A percentile compares a stretch with the other conserved stretches of the same genome.
These are phyloP conservation scores for Venturia asperata DNA, from an alignment of 2,329 filamentous ascomycete genomes.

Conservation along the genomic window DNA sequence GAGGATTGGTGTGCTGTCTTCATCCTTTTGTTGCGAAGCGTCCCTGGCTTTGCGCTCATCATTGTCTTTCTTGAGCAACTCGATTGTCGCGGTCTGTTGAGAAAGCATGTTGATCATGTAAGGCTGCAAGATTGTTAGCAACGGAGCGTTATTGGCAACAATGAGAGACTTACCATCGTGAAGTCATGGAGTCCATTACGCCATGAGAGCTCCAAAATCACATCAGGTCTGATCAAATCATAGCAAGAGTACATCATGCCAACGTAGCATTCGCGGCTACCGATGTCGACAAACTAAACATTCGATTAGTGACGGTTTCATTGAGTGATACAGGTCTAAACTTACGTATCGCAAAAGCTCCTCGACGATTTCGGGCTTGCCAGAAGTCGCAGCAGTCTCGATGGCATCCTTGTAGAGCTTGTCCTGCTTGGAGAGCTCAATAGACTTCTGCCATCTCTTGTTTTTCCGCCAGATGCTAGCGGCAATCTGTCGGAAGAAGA, in stretches of 20 bases:
- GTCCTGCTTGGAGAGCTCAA: slow-evolving; percentile 95
- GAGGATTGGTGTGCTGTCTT: slow-evolving; percentile 89
- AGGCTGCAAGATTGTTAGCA: slow-evolving; percentile 41
- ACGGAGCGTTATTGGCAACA: not conserved
- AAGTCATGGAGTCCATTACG: slow-evolving; percentile 90
- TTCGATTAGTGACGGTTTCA: slow-evolving; percentile 30
- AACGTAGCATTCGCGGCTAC: slow-evolving; percentile 98
- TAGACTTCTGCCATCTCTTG: slow-evolving; percentile 99
- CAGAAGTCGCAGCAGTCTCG: slow-evolving; percentile 88
- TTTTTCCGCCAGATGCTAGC: slow-evolving; percentile 99
- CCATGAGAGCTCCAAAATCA: slow-evolving; percentile 95
- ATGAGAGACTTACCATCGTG: slow-evolving; percentile 60
- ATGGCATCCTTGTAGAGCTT: slow-evolving; percentile 99
- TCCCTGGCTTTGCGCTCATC: slow-evolving; percentile 75
- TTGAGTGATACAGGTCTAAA: slow-evolving; percentile 30
- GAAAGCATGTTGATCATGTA: slow-evolving; percentile 99
- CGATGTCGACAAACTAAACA: slow-evolving; percentile 90
- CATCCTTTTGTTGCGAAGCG: slow-evolving; percentile 74
- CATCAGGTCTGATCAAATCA: slow-evolving; percentile 86
- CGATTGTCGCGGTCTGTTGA: slow-evolving; percentile 82
- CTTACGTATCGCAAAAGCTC: slow-evolving; percentile 94
- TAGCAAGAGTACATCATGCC: slow-evolving; percentile 99
- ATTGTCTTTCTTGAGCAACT: slow-evolving; percentile 85
- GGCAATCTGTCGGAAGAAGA: slow-evolving; percentile 98
- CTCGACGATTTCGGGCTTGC: slow-evolving; percentile 87